phyloP scores from a whole-genome alignment of 2,329 filamentous ascomycete species.

The Annulohypoxylon truncatum region DNA sequence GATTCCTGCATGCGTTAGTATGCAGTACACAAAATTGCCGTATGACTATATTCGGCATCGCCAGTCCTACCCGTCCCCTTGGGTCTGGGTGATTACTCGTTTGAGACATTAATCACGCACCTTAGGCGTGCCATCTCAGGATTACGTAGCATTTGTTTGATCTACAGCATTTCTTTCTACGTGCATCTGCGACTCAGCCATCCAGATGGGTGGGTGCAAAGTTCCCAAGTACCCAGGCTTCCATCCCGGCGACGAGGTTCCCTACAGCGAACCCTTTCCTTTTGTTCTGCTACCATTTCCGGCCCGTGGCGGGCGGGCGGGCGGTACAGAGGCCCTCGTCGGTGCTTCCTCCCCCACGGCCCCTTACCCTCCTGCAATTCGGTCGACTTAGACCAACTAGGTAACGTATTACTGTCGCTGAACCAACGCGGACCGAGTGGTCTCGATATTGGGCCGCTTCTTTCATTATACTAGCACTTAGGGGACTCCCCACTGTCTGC shows the following conservation, averaged over 20 bases:
- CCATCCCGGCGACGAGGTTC: conserved; percentile 12
- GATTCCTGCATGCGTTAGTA: not conserved
- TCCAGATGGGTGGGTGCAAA: not conserved
- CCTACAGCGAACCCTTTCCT: not conserved
- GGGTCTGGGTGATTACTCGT: conserved; percentile 19
- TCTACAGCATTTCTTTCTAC: conserved; percentile 21
- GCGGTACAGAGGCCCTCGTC: conserved; percentile 19
- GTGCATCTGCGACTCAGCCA: conserved; percentile 28
- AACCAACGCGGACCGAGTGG: conserved; percentile 45
- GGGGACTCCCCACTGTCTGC: conserved; percentile 21
- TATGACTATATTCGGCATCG: conserved; percentile 28
- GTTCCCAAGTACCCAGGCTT: conserved; percentile 13
- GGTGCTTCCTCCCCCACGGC: conserved; percentile 25
- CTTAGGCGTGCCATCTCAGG: conserved; percentile 16
- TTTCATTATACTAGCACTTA: conserved; percentile 32
- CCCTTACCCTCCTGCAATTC: conserved; percentile 32
- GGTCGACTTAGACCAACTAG: conserved; percentile 35
- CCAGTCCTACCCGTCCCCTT: conserved; percentile 29
- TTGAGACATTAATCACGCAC: conserved; percentile 21
- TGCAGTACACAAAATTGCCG: not conserved
- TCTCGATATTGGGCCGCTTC: conserved; percentile 42
- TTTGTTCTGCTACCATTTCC: conserved; percentile 10
- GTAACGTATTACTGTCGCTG: conserved; percentile 33
- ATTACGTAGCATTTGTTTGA: conserved; percentile 21
- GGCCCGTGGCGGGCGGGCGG: conserved; percentile 22